Evolutionary conservation across 2,329 filamentous ascomycete genomes (phyloP), one percentile per base, ranked within the genome.

Genomic region (Aspergillus uvarum): DNA sequence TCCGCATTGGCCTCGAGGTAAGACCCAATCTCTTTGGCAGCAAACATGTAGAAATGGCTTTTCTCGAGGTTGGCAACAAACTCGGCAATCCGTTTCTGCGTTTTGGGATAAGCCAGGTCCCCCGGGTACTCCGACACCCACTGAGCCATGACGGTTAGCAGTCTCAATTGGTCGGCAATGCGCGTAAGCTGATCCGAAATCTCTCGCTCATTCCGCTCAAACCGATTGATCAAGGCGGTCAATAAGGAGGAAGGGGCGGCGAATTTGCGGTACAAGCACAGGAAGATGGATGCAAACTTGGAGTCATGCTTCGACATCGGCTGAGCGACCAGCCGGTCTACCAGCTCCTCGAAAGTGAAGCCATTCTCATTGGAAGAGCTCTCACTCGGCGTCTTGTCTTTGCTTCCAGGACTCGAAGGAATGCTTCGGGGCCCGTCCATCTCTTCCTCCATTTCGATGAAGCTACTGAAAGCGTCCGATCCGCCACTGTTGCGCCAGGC

Each of bases 231-330:
- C 49, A 98, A 89, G 7, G 91, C 87, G 47, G 87, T 84, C 55
- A 98, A 86, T 4, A 99, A 82, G 65, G 89, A 85, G 10, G 85
- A 84, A 0, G 95, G 95, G 2, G 93, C 86, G 4, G 92, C 90
- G 72, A 99, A 98, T 74, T 95, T 96, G 63, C 95, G 89, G 76
- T 98, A 98, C 14, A 98, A 81, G 65, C 94, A 96, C 31, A 98
- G 82, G 70, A 98, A 98, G 19, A 96, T 88, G 49, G 92, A 87
- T 1, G 86, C 85, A 71, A 97, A 99, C 74, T 96, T 96, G 59
- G 85, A 84, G 72, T 98, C 95, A n/a, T 88, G 84, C 71, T 91
- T 92, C 29, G 91, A 92, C 79, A 94, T 88, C 38, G 91, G 90
- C 63, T 91, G 85, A 0, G 88, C 85, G 24, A 98, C 82, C 47